Percentiles rank a stretch among this genome's conserved stretches.
These are phyloP conservation scores for Cryptosporidium bovis DNA, from an alignment of 169 alveolate species.

Conservation along the genomic window DNA sequence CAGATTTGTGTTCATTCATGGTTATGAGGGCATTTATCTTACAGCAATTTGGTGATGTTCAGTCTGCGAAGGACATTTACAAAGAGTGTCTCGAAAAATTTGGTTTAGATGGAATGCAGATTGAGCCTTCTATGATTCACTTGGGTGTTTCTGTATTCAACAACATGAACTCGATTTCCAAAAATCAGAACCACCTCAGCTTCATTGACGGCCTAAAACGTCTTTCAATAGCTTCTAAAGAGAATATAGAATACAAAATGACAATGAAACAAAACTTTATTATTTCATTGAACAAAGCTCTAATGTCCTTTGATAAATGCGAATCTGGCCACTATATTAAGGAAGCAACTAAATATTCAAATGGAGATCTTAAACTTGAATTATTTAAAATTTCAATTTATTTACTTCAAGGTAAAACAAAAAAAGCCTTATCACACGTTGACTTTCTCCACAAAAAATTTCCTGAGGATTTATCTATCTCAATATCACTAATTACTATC, in stretches of 20 bases:
- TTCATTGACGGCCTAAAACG: constrained; percentile 72
- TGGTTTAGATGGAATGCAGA: constrained; percentile 19
- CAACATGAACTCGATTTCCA: neutral
- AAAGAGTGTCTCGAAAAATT: constrained; percentile 29
- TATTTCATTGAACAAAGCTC: constrained; percentile 71
- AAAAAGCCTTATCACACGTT: constrained; percentile 32
- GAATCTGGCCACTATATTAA: constrained; percentile 23
- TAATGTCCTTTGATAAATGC: constrained; percentile 13
- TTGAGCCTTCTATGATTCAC: constrained; percentile 72
- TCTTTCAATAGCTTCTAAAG: constrained; percentile 65
- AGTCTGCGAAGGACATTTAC: constrained; percentile 23
- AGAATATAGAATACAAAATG: constrained; percentile 41
- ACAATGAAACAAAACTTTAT: constrained; percentile 41
- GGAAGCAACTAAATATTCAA: constrained; percentile 48
- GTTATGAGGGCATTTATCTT: constrained; percentile 63
- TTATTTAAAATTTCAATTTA: constrained; percentile 31
- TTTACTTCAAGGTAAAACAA: constrained; percentile 36
- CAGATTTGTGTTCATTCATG: constrained; percentile 45
- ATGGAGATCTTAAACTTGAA: constrained; percentile 24
- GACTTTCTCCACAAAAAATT: constrained; percentile 13
- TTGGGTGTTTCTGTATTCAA: constrained; percentile 47
- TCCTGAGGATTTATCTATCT: constrained; percentile 20
- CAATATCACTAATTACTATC: constrained; percentile 22
- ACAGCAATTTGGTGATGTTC: constrained; percentile 25
- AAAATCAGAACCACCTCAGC: constrained; percentile 2